A percentile compares a stretch with the other conserved stretches of the same genome.
These are phyloP conservation scores for Alternaria rosae DNA, from an alignment of 2,329 filamentous ascomycete genomes.

Conservation along the genomic window DNA sequence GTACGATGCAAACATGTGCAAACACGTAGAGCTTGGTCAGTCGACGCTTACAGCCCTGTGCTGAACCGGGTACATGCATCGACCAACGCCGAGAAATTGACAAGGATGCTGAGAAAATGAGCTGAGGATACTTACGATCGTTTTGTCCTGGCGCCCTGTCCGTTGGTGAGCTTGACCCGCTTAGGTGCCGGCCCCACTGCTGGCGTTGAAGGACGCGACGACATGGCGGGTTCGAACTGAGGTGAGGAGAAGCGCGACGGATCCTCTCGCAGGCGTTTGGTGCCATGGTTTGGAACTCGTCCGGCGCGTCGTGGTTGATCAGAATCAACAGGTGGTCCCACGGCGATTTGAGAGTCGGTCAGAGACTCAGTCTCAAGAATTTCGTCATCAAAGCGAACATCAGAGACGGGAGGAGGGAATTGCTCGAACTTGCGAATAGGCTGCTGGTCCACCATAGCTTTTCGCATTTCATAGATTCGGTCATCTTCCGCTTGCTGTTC, in stretches of 20 bases:
- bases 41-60: conserved; percentile 36
- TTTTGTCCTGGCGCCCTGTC: conserved; percentile 47
- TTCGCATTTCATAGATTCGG: conserved; percentile 32
- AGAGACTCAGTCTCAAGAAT: conserved; percentile 47
- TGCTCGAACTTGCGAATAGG: conserved; percentile 31
- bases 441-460: conserved; percentile 36
- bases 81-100: conserved; percentile 23
- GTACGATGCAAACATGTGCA: conserved; percentile 38
- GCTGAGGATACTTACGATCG: conserved; percentile 45
- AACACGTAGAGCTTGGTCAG: conserved; percentile 45
- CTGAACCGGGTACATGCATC: conserved; percentile 35
- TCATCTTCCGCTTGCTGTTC: conserved; percentile 39
- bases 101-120: conserved; percentile 19
- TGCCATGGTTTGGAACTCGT: conserved; percentile 33
- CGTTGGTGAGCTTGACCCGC: conserved; percentile 46
- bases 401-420: conserved; percentile 35
- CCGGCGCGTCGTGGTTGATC: conserved; percentile 41
- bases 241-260: conserved; percentile 41
- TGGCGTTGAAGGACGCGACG: conserved; percentile 46
- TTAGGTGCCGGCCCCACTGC: conserved; percentile 40
- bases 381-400: conserved; percentile 48
- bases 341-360: conserved; percentile 46
- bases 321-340: conserved; percentile 44
- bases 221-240: conserved; percentile 38
- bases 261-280: conserved; percentile 45